These are phyloP conservation scores for Pichia norvegensis DNA, from an alignment of 1,139 yeast species.

Conservation along the genomic window DNA sequence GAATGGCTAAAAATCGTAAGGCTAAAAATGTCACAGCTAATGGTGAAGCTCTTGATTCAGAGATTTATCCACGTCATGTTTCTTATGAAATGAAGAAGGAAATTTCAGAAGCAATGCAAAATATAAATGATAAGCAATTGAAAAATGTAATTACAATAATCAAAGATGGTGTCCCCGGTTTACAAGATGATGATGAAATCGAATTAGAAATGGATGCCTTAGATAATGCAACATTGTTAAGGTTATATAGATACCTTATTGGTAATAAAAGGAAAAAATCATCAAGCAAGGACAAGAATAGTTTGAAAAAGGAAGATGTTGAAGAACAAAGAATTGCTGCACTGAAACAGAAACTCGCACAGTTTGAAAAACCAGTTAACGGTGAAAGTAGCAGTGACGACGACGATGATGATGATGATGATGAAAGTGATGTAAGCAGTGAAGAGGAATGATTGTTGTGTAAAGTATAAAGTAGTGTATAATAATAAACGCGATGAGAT, in stretches of 20 bases:
- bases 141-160: conserved; percentile 80
- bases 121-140: conserved; percentile 70
- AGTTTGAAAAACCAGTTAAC: conserved; percentile 43
- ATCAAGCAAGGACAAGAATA: conserved; percentile 18
- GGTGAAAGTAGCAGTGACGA: conserved; percentile 59
- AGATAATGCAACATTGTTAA: conserved; percentile 75
- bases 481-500: conserved; percentile 3
- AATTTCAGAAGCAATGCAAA: conserved; percentile 77
- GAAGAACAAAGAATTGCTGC: conserved; percentile 78
- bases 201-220: conserved; percentile 94
- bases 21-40: neutral
- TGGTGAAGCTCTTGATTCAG: conserved; percentile 2
- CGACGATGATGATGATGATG: conserved; percentile 29
- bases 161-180: conserved; percentile 79
- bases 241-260: conserved; percentile 73
- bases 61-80: conserved; percentile 40
- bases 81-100: conserved; percentile 97
- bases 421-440: conserved; percentile 12
- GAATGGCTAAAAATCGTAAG: neutral
- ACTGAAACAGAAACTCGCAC: conserved; percentile 73
- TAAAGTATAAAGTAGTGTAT: conserved; percentile 7
- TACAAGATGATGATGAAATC: conserved; percentile 74
- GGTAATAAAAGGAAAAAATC: conserved; percentile 35
- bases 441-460: conserved; percentile 14
- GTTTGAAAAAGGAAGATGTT: conserved; percentile 30